A percentile compares a stretch with the other conserved stretches of the same genome.
Conservation (phyloP, 225 moss, liverwort and hornwort species). For the Polytrichum commune region DNA sequence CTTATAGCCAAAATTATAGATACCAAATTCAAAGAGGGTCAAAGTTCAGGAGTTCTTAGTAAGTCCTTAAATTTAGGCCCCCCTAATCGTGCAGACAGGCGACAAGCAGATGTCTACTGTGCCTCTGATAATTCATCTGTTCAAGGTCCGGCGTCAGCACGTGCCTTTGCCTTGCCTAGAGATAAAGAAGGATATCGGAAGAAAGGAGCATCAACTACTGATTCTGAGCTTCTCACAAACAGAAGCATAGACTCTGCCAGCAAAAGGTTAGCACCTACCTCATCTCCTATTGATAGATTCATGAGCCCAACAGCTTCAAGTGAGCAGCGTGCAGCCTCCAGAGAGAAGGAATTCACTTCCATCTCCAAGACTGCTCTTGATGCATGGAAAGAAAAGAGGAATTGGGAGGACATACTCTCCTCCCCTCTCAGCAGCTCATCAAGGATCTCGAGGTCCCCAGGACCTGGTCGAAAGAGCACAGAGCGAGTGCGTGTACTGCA, state of each 20-base stretch:
- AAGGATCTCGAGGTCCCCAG: slow-evolving; percentile 23
- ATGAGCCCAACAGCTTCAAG: slow-evolving; percentile 42
- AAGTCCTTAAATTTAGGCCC: slow-evolving; percentile 30
- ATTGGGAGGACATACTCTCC: slow-evolving; percentile 39
- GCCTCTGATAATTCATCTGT: slow-evolving; percentile 10
- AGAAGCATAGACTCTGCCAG: slow-evolving; percentile 20
- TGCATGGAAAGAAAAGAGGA: slow-evolving; percentile 49
- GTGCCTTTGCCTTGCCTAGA: slow-evolving; percentile 5
- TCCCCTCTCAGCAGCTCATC: slow-evolving; percentile 31
- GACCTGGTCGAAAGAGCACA: slow-evolving; percentile 32
- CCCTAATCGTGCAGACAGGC: slow-evolving; percentile 34
- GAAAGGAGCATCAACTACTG: slow-evolving; percentile 17
- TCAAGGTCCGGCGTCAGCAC: neutral
- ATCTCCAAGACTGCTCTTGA: slow-evolving; percentile 21
- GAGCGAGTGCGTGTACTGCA: slow-evolving; percentile 28
- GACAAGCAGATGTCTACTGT: slow-evolving; percentile 15
- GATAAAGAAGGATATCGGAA: slow-evolving; percentile 12
- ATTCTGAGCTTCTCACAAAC: slow-evolving; percentile 20
- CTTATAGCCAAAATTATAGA: slow-evolving; percentile 18
- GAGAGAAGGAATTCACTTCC: slow-evolving; percentile 16
- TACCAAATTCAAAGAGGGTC: slow-evolving; percentile 22
- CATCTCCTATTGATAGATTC: slow-evolving; percentile 27
- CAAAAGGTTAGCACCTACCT: slow-evolving; percentile 16
- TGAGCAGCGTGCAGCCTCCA: slow-evolving; percentile 31
- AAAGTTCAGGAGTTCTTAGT: slow-evolving; percentile 18